Conservation (phyloP, 1,284 basidiomycete genomes). For the Marasmius sp. region DNA sequence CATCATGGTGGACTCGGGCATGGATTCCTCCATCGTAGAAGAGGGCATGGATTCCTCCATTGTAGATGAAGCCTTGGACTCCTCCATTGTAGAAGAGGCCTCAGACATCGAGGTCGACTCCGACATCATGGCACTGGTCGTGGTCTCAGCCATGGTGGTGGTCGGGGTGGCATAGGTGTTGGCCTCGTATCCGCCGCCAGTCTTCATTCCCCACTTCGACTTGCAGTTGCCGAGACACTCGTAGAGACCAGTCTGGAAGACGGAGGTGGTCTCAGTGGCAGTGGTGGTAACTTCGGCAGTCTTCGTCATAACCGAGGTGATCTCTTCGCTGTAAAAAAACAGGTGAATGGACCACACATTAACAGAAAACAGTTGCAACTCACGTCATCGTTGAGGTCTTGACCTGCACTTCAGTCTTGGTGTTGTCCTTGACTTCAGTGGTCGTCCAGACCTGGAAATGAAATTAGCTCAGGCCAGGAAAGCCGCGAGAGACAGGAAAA, state of each 20-base stretch:
- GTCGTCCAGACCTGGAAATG: conserved; percentile 45
- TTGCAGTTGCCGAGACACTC: conserved; percentile 61
- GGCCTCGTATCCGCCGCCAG: conserved; percentile 50
- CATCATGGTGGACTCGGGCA: background rate
- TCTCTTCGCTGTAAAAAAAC: background rate
- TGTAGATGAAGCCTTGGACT: background rate
- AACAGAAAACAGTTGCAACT: conserved; percentile 31
- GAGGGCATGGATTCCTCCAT: background rate
- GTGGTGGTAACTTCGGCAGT: conserved; percentile 53
- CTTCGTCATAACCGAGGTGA: conserved; percentile 23
- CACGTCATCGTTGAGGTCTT: conserved; percentile 47
- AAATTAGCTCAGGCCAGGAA: conserved; percentile 12
- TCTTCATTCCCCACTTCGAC: conserved; percentile 48
- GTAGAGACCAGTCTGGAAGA: conserved; percentile 47
- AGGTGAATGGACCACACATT: background rate
- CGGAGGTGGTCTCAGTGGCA: conserved; percentile 47
- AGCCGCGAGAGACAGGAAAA: background rate
- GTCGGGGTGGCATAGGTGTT: conserved; percentile 46
- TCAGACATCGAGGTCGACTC: background rate
- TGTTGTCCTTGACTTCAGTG: conserved; percentile 62
- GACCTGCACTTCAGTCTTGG: conserved; percentile 50
- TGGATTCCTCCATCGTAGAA: background rate
- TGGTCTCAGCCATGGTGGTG: background rate
- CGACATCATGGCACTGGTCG: background rate
- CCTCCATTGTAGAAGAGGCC: background rate